These are phyloP conservation scores for Sindora glabra DNA, from an alignment of 306 rosid genomes.

Conservation along the genomic window DNA sequence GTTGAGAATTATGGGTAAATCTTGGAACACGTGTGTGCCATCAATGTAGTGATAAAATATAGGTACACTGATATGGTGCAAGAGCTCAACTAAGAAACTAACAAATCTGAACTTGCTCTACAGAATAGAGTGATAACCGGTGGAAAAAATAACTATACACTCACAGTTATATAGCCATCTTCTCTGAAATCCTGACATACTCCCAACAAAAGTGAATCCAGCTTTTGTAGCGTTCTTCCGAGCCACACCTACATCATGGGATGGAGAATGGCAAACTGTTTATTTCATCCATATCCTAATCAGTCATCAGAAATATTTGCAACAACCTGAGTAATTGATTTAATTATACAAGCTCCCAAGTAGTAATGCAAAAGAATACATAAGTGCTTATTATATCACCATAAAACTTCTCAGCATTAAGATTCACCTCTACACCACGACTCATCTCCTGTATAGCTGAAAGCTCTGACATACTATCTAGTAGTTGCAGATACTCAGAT, in stretches of 20 bases:
- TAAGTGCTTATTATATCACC: conserved; percentile 3
- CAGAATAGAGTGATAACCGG: conserved; percentile 10
- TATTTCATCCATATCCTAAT: conserved; percentile 9
- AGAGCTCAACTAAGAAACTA: not conserved
- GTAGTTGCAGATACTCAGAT: conserved; percentile 87
- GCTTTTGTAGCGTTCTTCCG: conserved; percentile 81
- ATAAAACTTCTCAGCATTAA: conserved; percentile 12
- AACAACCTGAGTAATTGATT: not conserved
- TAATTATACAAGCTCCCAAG: not conserved
- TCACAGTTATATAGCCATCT: conserved; percentile 77
- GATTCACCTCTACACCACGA: conserved; percentile 78
- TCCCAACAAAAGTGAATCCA: conserved; percentile 90
- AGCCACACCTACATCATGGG: conserved; percentile 69
- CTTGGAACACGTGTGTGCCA: not conserved
- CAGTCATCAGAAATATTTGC: not conserved
- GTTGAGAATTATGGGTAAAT: not conserved
- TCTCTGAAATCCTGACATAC: conserved; percentile 93
- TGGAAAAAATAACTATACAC: conserved; percentile 26
- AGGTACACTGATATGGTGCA: not conserved
- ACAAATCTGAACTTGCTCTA: conserved; percentile 6
- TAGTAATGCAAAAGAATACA: not conserved
- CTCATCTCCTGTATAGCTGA: conserved; percentile 94
- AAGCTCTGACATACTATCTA: conserved; percentile 84
- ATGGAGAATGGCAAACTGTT: conserved; percentile 7
- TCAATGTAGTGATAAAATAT: not conserved